Base-by-base conservation (phyloP, 805 yeast species). In the Myxozyma neglecta region DNA sequence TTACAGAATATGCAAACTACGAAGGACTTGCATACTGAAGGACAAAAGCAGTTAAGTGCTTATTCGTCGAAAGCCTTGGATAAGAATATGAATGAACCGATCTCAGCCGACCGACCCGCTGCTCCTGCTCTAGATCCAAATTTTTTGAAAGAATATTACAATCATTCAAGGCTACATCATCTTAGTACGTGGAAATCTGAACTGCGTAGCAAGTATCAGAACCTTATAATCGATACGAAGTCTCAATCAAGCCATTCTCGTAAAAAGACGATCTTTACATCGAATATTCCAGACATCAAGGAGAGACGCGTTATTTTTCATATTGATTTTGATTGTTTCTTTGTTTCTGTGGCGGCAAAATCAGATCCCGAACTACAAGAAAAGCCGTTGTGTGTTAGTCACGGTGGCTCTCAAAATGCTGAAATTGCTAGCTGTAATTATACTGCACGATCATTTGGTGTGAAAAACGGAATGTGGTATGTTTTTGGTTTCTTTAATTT, bases 361-460 rank as follows among this genome's bases (percentile, higher is more conserved):
- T 78, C 75, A 14, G 76, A 79, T 46, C 86, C 88, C 0, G 79
- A 84, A 1, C 70, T 86, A 16, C 83, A 83, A 61, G 80, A 83
- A 68, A 74, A 87, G 80, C 77, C 87, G 71, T 74, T 93, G 74
- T 76, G 96, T 78, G 77, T 85, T 0, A 80, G 86, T 48, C 80
- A 82, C 68, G 84, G 83, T 24, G 62, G 65, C 40, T 61, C 69
- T 2, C 73, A 75, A 3, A 73, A 74, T 40, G 84, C 97, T 0
- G 98, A 93, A 72, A 79, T 94, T 13, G 94, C 98, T 0, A 88
- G 96, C 61, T 91, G 97, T 71, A 94, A 93, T 72, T 94, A 94
- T 71, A 85, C 80, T 6, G 97, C 97, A 0, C 79, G 98, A 29
- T 69, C 76, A 7, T 76, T 65, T 59, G 97, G 97, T 0, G 85